Conservation (phyloP, 2,329 filamentous ascomycete species). For the Claviceps maximensis region DNA sequence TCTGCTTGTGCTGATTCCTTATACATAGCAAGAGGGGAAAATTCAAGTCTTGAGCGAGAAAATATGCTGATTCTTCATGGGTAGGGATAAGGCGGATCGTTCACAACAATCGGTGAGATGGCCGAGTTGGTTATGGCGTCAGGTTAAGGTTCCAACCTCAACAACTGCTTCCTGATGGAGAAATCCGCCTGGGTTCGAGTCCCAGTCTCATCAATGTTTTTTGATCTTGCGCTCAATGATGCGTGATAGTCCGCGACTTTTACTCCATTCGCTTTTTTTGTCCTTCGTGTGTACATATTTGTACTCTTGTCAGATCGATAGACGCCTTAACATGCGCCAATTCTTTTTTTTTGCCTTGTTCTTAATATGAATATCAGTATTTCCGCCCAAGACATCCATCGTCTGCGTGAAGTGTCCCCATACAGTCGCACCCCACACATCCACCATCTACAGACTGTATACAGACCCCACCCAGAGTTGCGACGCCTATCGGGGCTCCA, state of each 20-base stretch:
- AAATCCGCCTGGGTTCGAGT: conserved; percentile 24
- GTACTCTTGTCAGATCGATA: too few relatives aligned
- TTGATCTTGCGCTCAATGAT: too few relatives aligned
- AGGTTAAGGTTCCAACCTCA: conserved; percentile 20
- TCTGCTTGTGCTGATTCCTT: too few relatives aligned
- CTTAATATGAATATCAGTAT: too few relatives aligned
- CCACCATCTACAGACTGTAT: too few relatives aligned
- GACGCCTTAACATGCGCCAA: too few relatives aligned
- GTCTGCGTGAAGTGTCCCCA: not conserved
- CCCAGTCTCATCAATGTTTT: conserved; percentile 19
- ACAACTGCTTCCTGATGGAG: conserved; percentile 19
- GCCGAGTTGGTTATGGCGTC: conserved; percentile 24
- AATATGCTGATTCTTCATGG: fast-evolving
- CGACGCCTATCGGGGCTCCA: not conserved
- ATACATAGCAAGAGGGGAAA: not conserved
- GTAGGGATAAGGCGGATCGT: fast-evolving
- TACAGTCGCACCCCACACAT: not conserved
- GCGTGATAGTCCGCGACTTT: too few relatives aligned
- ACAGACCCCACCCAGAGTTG: too few relatives aligned
- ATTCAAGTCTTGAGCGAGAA: not conserved
- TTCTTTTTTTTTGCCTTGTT: not conserved
- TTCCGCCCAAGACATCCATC: not conserved
- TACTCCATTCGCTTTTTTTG: too few relatives aligned
- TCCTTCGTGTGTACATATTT: too few relatives aligned
- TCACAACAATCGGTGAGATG: conserved; percentile 14